Conservation (phyloP, 2,329 filamentous ascomycete species). For the Penicillium sp. region DNA sequence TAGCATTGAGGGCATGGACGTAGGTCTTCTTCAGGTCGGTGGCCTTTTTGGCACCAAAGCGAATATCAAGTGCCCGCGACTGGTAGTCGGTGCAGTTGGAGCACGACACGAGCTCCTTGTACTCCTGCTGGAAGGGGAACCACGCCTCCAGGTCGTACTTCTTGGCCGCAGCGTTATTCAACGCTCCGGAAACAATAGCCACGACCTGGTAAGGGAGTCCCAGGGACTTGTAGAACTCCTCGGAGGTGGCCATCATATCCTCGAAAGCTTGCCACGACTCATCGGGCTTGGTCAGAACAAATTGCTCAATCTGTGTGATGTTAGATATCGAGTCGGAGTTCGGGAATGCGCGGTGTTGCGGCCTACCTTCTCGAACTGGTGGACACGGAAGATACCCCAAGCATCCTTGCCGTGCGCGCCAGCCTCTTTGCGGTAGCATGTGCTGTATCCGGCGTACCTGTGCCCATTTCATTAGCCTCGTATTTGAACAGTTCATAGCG, state of each 20-base stretch:
- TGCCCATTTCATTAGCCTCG: slow-evolving; percentile 8
- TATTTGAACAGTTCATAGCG: not conserved
- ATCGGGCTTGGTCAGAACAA: slow-evolving; percentile 77
- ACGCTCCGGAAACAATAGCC: slow-evolving; percentile 89
- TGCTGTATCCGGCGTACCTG: slow-evolving; percentile 80
- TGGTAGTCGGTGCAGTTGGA: slow-evolving; percentile 99
- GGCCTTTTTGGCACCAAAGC: slow-evolving; percentile 83
- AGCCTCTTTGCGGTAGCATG: slow-evolving; percentile 94
- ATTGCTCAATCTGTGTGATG: slow-evolving; percentile 65
- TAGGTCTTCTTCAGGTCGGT: slow-evolving; percentile 87
- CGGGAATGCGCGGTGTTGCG: not conserved
- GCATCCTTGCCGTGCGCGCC: slow-evolving; percentile 89
- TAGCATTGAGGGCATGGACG: slow-evolving; percentile 89
- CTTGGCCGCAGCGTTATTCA: slow-evolving; percentile 86
- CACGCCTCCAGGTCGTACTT: slow-evolving; percentile 96
- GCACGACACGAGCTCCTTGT: slow-evolving; percentile 97
- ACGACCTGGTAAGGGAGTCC: slow-evolving; percentile 88
- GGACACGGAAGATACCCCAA: slow-evolving; percentile 97
- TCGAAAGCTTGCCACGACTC: slow-evolving; percentile 93
- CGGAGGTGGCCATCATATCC: slow-evolving; percentile 83
- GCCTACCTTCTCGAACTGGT: slow-evolving; percentile 88
- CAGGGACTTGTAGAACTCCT: slow-evolving; percentile 92
- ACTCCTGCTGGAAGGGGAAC: slow-evolving; percentile 95
- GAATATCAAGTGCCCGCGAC: slow-evolving; percentile 86
- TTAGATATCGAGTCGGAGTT: not conserved